Evolutionary conservation across 352 stramenopile species (phyloP).

Genomic region (Albugo laibachii): DNA sequence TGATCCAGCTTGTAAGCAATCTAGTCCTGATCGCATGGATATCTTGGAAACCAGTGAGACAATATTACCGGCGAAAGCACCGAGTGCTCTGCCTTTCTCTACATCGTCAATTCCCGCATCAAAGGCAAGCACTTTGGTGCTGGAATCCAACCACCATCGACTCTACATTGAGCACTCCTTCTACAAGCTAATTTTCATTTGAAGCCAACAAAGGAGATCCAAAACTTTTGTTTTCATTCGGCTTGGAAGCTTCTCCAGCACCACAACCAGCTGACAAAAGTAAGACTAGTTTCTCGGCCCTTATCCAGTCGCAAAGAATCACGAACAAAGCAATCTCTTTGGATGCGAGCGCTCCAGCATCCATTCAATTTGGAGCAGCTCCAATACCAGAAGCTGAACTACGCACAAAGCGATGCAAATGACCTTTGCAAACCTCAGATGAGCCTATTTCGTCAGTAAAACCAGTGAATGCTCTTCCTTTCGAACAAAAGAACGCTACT

Average conservation of each 20-base stretch:
- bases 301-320: no score
- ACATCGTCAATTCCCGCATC: neutral
- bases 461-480: no score
- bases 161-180: neutral
- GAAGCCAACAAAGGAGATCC: neutral
- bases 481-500: no score
- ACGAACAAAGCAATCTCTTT: no score
- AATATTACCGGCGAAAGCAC: slow-evolving; percentile 7
- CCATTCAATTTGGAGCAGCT: no score
- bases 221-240: slow-evolving; percentile 9
- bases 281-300: no score
- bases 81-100: neutral
- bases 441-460: no score
- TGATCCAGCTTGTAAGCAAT: slow-evolving; percentile 8
- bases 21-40: slow-evolving; percentile 10
- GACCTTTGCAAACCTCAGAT: no score
- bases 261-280: no score
- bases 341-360: no score
- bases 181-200: neutral
- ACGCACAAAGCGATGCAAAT: no score
- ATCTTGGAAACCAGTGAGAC: slow-evolving; percentile 6
- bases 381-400: no score
- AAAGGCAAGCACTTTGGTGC: slow-evolving; percentile 12
- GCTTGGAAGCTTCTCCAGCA: neutral
- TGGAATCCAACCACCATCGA: neutral